Base-by-base conservation (phyloP, 1,139 yeast genomes). In the Pichia sp. region DNA sequence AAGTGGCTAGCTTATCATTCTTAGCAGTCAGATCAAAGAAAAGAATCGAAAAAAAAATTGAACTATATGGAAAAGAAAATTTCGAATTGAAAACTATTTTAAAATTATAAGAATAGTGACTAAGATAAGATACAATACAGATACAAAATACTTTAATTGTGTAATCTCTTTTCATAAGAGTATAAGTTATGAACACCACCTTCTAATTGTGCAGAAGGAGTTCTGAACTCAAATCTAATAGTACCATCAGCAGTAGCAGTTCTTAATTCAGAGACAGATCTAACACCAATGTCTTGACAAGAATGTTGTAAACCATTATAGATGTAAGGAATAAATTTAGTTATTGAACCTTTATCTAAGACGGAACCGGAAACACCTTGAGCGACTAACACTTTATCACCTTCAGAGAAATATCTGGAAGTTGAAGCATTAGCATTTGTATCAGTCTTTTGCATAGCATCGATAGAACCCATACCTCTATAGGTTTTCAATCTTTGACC, bases 391-490 rank as follows among this genome's bases (percentile, higher is more conserved):
- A 91, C 97, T 60, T 84, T 74, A 66, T 91, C 99, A 51, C 86
- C 69, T 71, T 91, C 98, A 45, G 96, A 86, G 68, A 91, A 91
- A 73, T 91, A 91, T 71, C 99, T 84, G 38, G 96, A 88, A 49
- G 98, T 85, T 38, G 98, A 91, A 47, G 98, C 98, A 61, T 91
- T 93, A 55, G 95, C 96, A 64, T 79, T 80, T 60, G 73, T 74
- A 52, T 74, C 72, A 47, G 96, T 85, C 72, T 86, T 84, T 74
- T 91, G 93, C 97, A 89, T 89, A 52, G 99, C 99, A 64, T 89
- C 99, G 58, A 91, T 81, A 30, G 98, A 91, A 55, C 99, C 99
- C 98, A 91, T 91, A 72, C 99, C 99, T 72, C 99, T 84, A 77
- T 91, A 91, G 50, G 88, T 69, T 76, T 91, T 91, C 66, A 93